These are phyloP conservation scores for Astrocystis sublimbata DNA, from an alignment of 495 filamentous ascomycete species.

Conservation along the genomic window DNA sequence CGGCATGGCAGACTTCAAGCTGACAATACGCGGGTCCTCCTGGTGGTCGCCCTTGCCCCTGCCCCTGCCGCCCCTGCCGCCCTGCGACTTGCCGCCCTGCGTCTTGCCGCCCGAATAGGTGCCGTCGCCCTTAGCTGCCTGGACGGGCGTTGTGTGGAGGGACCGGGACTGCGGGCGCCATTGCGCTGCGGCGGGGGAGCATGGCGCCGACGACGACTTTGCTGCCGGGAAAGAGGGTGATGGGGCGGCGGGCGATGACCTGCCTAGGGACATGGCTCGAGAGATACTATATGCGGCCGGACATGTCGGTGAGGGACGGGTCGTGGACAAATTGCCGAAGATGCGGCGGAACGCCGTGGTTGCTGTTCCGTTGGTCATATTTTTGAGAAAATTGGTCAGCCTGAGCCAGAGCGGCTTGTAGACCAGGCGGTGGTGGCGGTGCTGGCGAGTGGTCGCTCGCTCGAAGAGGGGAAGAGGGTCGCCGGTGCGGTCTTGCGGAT, in stretches of 20 bases:
- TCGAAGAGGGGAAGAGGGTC: too few species aligned
- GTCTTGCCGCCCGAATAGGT: conserved; percentile 8
- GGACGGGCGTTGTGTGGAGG: conserved; percentile 22
- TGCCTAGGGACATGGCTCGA: not conserved
- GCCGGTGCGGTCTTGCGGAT: too few species aligned
- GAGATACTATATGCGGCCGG: conserved; percentile 2
- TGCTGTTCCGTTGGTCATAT: too few species aligned
- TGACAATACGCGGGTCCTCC: conserved; percentile 28
- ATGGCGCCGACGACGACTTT: too few species aligned
- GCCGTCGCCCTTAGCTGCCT: not conserved
- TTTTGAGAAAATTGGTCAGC: too few species aligned
- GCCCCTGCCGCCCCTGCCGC: conserved; percentile 4
- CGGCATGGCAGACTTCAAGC: conserved; percentile 32
- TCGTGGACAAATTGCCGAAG: conserved; percentile 25
- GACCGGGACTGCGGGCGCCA: conserved; percentile 12
- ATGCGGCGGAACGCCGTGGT: conserved; percentile 27
- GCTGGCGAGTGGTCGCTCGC: too few species aligned
- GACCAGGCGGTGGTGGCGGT: too few species aligned
- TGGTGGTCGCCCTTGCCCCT: conserved; percentile 18
- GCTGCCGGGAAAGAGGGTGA: not conserved
- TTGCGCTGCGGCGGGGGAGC: not conserved
- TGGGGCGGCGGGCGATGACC: conserved; percentile 2
- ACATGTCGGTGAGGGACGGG: too few species aligned
- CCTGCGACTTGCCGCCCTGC: conserved; percentile 10
- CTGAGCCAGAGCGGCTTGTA: too few species aligned